Base-by-base conservation (phyloP, 2,329 filamentous ascomycete genomes). In the Xylariomycetidae sp. region DNA sequence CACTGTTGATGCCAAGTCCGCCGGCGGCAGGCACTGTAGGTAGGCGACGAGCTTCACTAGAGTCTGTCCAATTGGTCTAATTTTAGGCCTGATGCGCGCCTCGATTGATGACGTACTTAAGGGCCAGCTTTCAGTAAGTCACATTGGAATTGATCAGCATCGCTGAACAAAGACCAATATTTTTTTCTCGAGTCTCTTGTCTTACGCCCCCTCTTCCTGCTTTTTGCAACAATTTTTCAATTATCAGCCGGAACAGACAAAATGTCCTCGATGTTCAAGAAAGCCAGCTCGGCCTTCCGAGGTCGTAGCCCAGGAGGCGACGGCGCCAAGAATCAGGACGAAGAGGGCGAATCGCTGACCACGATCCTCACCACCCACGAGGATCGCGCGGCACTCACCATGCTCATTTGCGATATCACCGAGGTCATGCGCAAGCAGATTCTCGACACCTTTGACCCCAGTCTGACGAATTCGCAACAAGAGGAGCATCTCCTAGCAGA, bases 291-390 rank as follows among this genome's bases (percentile, higher is more conserved):
- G n/a, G 38, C 44, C 13, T 18, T 52, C 23, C 37, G 43, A 8
- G 40, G 48, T 22, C 16, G 33, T 13, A 25, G 19, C 26, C 34
- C 42, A 26, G 35, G 27, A 8, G 37, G 30, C 16, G 33, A 38
- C 27, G 30, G n/a, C n/a, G n/a, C 37, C 4, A 31, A 32, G 27
- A 37, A 36, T 16, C 36, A 47, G 19, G 44, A 37, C 10, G 33
- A 50, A 18, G 45, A 52, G n/a, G 51, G 42, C 30, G 45, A 46
- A 20, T 54, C 51, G 25, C 33, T 54, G 19, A 51, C 41, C 8
- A 50, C 46, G 7, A 38, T 53, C 4, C 37, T 54, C 13, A 42
- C 46, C 28, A 50, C 45, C 8, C 38, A 25, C 12, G 49, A 53
- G 26, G 46, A 54, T n/a, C 49, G 51, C 12, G 35, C 40, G 9